A percentile compares a stretch with the other conserved stretches of the same genome.
Conservation (phyloP, 768 basidiomycete genomes). For the Leucocoprinus birnbaumii region DNA sequence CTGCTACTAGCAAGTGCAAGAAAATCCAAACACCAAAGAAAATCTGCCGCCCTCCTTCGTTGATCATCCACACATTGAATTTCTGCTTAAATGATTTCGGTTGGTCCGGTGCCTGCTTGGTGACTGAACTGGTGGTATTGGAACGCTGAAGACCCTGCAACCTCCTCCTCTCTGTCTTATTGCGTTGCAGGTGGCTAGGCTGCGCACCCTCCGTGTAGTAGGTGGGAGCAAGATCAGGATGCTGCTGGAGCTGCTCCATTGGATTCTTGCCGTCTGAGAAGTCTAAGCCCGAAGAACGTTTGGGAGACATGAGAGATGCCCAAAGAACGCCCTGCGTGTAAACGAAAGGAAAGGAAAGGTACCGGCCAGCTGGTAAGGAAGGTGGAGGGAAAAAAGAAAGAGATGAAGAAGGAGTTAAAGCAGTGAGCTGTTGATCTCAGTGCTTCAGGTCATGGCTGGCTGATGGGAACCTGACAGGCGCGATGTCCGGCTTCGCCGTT, state of each 20-base stretch:
- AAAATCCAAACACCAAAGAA: constrained; percentile 83
- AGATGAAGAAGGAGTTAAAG: constrained; percentile 10
- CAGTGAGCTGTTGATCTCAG: not conserved
- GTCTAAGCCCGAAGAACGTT: constrained; percentile 63
- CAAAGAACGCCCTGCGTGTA: constrained; percentile 37
- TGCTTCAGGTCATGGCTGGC: not conserved
- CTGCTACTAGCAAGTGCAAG: constrained; percentile 75
- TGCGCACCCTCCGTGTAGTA: constrained; percentile 25
- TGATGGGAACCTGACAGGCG: constrained; percentile 8
- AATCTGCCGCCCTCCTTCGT: constrained; percentile 78
- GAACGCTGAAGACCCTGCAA: constrained; percentile 82
- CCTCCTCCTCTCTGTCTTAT: constrained; percentile 80
- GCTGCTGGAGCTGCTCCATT: constrained; percentile 42
- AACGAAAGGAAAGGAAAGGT: constrained; percentile 33
- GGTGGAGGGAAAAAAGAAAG: constrained; percentile 23
- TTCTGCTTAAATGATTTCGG: constrained; percentile 36
- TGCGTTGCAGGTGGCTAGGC: constrained; percentile 65
- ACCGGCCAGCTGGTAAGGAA: constrained; percentile 43
- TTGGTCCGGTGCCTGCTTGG: constrained; percentile 30
- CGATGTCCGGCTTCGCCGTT: not conserved
- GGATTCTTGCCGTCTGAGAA: constrained; percentile 53
- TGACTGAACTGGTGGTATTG: constrained; percentile 32
- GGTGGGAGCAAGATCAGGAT: constrained; percentile 40
- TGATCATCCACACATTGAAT: constrained; percentile 86
- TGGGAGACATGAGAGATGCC: constrained; percentile 26